These are phyloP conservation scores for Fremontodendron californicum DNA, from an alignment of 345 rosid species.

Conservation along the genomic window DNA sequence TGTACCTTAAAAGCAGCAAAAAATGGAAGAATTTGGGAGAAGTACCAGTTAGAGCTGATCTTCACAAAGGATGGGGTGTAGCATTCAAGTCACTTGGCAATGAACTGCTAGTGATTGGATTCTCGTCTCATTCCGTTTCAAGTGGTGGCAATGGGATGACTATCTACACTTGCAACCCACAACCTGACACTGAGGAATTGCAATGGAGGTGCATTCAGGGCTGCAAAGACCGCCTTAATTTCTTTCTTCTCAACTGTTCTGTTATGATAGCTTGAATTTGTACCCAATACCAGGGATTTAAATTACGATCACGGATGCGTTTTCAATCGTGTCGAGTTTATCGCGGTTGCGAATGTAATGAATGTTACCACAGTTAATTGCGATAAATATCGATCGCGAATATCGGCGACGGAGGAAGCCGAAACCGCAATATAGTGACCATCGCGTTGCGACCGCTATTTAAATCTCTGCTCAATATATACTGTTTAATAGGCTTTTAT, in stretches of 20 bases:
- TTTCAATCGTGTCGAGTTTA: too few relatives aligned
- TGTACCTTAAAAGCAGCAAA: constrained; percentile 51
- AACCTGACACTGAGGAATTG: constrained; percentile 29
- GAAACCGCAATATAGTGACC: too few relatives aligned
- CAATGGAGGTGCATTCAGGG: constrained; percentile 58
- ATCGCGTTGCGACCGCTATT: too few relatives aligned
- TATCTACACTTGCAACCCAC: constrained; percentile 65
- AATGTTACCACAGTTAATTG: too few relatives aligned
- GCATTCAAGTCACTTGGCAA: constrained; percentile 88
- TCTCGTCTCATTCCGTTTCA: constrained; percentile 35
- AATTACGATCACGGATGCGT: too few relatives aligned
- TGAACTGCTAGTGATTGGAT: constrained; percentile 75
- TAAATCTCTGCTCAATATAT: too few relatives aligned
- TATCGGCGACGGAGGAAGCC: too few relatives aligned
- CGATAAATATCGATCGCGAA: too few relatives aligned
- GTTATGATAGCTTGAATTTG: constrained; percentile 58
- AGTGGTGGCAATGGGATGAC: constrained; percentile 55
- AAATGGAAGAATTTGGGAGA: constrained; percentile 66
- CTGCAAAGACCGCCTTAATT: constrained; percentile 47
- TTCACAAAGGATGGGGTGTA: constrained; percentile 75
- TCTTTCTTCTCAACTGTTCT: constrained; percentile 72
- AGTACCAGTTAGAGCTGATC: constrained; percentile 74
- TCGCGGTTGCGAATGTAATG: too few relatives aligned
- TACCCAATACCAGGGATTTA: too few relatives aligned
- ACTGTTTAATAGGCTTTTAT: too few relatives aligned